Evolutionary conservation across 2,329 filamentous ascomycete genomes (phyloP).

Genomic region (Claviceps sp.): DNA sequence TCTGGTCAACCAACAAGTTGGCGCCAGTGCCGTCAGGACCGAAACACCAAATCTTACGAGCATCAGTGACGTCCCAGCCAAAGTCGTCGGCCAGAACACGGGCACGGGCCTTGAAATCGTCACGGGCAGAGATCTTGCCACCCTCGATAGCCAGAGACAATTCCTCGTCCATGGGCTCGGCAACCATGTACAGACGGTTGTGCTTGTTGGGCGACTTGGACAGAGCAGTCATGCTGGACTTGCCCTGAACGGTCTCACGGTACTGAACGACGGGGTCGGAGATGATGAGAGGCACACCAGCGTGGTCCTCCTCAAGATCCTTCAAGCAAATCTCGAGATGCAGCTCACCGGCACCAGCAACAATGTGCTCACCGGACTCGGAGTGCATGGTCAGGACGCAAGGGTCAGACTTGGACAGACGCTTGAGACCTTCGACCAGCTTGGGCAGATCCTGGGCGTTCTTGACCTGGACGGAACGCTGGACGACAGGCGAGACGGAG

Average conservation of each 20-base stretch:
- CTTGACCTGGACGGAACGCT: constrained; percentile 98
- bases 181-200: constrained; percentile 98
- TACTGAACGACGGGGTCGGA: constrained; percentile 97
- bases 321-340: constrained; percentile 99
- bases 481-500: constrained; percentile 98
- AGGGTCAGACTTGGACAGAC: constrained; percentile 99
- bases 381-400: constrained; percentile 85
- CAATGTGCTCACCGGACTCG: constrained; percentile 95
- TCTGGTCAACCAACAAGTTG: constrained; percentile 98
- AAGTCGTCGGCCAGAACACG: constrained; percentile 91
- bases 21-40: constrained; percentile 94
- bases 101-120: constrained; percentile 98
- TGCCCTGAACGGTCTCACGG: constrained; percentile 81
- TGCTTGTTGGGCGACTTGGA: constrained; percentile 99
- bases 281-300: constrained; percentile 92
- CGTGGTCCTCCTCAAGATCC: constrained; percentile 99
- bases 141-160: constrained; percentile 78
- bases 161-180: constrained; percentile 83
- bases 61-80: constrained; percentile 99
- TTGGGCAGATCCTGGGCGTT: constrained; percentile 99
- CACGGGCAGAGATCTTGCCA: constrained; percentile 86
- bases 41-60: constrained; percentile 99
- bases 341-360: constrained; percentile 97
- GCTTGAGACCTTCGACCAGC: constrained; percentile 99
- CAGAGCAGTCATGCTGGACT: constrained; percentile 88